Percentiles rank a stretch among this genome's conserved stretches.
Evolutionary conservation across 192 early-diverging fungal species (phyloP).

Genomic region (Mortierella claussenii): DNA sequence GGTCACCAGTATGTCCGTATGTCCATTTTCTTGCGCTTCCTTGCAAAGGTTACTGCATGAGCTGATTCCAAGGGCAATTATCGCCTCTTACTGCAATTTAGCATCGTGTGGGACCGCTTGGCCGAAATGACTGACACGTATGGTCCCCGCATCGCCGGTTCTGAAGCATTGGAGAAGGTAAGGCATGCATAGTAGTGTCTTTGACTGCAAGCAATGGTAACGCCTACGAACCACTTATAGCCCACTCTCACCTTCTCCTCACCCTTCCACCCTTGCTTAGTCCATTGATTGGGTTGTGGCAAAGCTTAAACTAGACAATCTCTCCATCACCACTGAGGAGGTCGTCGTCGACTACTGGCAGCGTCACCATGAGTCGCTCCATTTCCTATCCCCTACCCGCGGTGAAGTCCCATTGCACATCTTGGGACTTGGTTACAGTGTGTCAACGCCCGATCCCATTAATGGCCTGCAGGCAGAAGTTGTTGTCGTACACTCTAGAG

Average conservation of each 20-base stretch:
- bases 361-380: slow-evolving; percentile 60
- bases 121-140: slow-evolving; percentile 71
- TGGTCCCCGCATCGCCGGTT: slow-evolving; percentile 64
- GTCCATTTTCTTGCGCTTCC: too few species aligned
- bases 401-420: slow-evolving; percentile 54
- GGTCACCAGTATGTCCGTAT: too few species aligned
- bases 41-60: too few species aligned
- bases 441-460: slow-evolving; percentile 45
- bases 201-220: not conserved
- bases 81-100: not conserved
- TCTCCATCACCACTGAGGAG: slow-evolving; percentile 61
- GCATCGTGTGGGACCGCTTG: slow-evolving; percentile 61
- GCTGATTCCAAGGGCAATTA: too few species aligned
- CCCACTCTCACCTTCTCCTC: not conserved
- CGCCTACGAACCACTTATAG: not conserved
- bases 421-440: slow-evolving; percentile 62
- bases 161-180: slow-evolving; percentile 58
- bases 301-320: slow-evolving; percentile 43
- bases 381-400: slow-evolving; percentile 52
- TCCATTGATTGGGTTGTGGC: slow-evolving; percentile 60
- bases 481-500: slow-evolving; percentile 59
- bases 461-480: slow-evolving; percentile 56
- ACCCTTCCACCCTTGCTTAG: too few species aligned
- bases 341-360: slow-evolving; percentile 63
- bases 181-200: too few species aligned